Percentiles rank a stretch among this genome's conserved stretches.
These are phyloP conservation scores for Pyrenula massariospora DNA, from an alignment of 495 filamentous ascomycete genomes.

Conservation along the genomic window DNA sequence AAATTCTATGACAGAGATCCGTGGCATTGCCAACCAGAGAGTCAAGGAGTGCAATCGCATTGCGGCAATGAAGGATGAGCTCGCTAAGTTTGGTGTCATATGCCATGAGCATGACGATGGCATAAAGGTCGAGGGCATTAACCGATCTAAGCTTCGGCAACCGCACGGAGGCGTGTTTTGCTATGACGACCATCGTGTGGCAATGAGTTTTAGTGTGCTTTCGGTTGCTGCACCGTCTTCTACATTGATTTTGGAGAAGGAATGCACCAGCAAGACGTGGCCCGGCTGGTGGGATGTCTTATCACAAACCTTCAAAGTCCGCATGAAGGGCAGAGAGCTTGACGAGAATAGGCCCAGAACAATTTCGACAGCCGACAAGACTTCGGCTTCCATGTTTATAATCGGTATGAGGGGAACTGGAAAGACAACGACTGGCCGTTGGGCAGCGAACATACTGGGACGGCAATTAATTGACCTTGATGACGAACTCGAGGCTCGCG, in stretches of 20 bases:
- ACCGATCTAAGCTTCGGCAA: constrained; percentile 44
- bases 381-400: constrained; percentile 64
- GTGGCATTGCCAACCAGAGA: constrained; percentile 95
- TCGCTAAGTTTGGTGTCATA: constrained; percentile 87
- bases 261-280: constrained; percentile 98
- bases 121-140: constrained; percentile 68
- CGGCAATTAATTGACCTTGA: constrained; percentile 82
- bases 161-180: constrained; percentile 68
- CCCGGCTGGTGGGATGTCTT: constrained; percentile 96
- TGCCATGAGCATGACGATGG: constrained; percentile 87
- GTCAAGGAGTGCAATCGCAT: constrained; percentile 99
- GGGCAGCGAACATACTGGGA: constrained; percentile 63
- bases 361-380: constrained; percentile 23
- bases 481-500: constrained; percentile 61
- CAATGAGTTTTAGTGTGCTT: constrained; percentile 96
- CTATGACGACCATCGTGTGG: constrained; percentile 96
- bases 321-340: constrained; percentile 61
- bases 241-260: constrained; percentile 72
- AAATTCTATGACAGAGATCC: constrained; percentile 63
- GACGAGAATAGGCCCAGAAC: constrained; percentile 24
- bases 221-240: constrained; percentile 61
- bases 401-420: constrained; percentile 97
- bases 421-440: constrained; percentile 85
- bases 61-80: constrained; percentile 86
- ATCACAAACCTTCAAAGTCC: constrained; percentile 59